Base-by-base conservation (phyloP, 2,329 filamentous ascomycete species). In the Sporothrix curviconia region DNA sequence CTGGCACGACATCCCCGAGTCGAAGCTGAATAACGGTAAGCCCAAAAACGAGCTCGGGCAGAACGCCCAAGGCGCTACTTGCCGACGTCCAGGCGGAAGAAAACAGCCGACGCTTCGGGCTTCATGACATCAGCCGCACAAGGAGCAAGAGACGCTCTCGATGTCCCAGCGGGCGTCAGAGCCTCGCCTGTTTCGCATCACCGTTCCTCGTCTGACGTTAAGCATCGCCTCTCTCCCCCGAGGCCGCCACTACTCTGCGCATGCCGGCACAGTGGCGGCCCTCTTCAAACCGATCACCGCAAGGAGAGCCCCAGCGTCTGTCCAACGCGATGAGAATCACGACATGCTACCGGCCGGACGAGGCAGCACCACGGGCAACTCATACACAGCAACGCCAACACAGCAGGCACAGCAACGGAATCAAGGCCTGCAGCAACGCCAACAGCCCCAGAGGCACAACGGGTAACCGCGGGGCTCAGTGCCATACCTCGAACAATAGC, bases 151-250 rank as follows among this genome's bases (percentile, higher is more conserved):
- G n/a, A 54, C 77, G 78, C 74, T 74, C 75, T 78, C 80, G 75
- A 85, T 85, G 83, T 84, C 81, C 75, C 80, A 83, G 76, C 78
- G 76, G 74, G 78, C 76, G 67, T 71, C 77, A 77, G 75, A 74
- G 72, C 74, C 79, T 78, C 76, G 72, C 76, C 80, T 76, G 71
- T 74, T 69, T 79, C 79, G 72, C 78, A 74, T 68, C 55, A 19
- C 25, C 75, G 71, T 65, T 63, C 57, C 14, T 59, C 61, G 17
- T 37, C 36, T 14, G 43, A 46, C 67, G 67, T 43, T 63, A n/a
- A 49, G 40, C 30, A 28, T 40, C 28, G 39, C 34, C 36, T 12
- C 25, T 15, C 37, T 36, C 19, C n/a, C 49, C 14, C 49, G n/a
- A 36, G 52, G 34, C 34, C 54, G 64, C 62, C 55, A 62, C 58